Conservation (phyloP, 306 rosid species). For the Bauhinia variegata region DNA sequence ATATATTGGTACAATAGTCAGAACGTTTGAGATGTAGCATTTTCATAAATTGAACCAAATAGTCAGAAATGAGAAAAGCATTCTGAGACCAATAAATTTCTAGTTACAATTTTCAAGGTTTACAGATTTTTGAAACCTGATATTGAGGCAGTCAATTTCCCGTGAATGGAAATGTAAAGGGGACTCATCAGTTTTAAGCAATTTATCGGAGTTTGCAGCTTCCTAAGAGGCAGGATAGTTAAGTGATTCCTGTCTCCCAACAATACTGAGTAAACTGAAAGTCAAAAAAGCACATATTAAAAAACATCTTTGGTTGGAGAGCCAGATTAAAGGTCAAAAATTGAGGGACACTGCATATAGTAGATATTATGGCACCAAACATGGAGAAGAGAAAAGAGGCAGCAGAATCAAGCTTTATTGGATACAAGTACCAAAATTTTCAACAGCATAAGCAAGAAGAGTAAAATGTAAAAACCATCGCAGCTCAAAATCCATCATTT, state of each 20-base stretch:
- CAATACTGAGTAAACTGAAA: conserved; percentile 13
- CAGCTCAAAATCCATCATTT: not conserved
- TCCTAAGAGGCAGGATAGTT: not conserved
- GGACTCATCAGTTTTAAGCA: too few relatives aligned
- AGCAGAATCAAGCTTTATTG: not conserved
- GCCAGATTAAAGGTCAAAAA: conserved; percentile 23
- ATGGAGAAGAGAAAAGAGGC: conserved; percentile 1
- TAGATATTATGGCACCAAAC: not conserved
- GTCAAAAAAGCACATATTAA: conserved; percentile 17
- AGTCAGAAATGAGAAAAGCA: conserved; percentile 4
- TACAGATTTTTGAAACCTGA: not conserved
- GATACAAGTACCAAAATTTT: not conserved
- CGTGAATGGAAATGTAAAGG: too few relatives aligned
- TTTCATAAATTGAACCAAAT: conserved; percentile 2
- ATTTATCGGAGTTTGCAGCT: not conserved
- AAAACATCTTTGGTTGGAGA: not conserved
- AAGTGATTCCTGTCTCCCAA: not conserved
- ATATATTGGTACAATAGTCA: too few relatives aligned
- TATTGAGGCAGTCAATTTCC: too few relatives aligned
- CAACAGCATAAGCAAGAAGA: not conserved
- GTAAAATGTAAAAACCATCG: not conserved
- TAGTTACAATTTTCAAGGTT: not conserved
- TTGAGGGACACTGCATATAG: conserved; percentile 24
- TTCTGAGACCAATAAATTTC: not conserved
- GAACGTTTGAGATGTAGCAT: too few relatives aligned